These are phyloP conservation scores for Daldinia eschscholtzii DNA, from an alignment of 2,329 filamentous ascomycete genomes.

Conservation along the genomic window DNA sequence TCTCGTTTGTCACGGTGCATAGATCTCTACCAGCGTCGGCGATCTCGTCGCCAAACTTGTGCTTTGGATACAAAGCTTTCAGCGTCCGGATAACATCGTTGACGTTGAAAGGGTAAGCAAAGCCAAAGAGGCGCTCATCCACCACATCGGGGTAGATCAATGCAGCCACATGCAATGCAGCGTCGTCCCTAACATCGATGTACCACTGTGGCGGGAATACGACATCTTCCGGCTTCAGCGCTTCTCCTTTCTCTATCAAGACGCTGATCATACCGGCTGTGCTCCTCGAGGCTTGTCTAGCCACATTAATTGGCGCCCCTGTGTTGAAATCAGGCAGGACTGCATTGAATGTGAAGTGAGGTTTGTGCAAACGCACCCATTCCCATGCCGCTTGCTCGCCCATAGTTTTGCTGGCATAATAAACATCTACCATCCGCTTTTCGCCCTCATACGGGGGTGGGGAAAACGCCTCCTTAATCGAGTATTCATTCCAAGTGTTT, in stretches of 20 bases:
- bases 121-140: slow-evolving; percentile 67
- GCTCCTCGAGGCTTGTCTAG: slow-evolving; percentile 37
- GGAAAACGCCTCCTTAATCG: slow-evolving; percentile 34
- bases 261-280: slow-evolving; percentile 28
- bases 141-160: slow-evolving; percentile 60
- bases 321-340: slow-evolving; percentile 45
- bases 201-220: slow-evolving; percentile 55
- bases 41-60: slow-evolving; percentile 34
- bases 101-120: slow-evolving; percentile 61
- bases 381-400: slow-evolving; percentile 44
- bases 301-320: slow-evolving; percentile 39
- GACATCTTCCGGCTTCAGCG: slow-evolving; percentile 11
- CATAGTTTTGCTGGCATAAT: slow-evolving; percentile 42
- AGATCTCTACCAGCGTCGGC: slow-evolving; percentile 26
- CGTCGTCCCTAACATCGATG: slow-evolving; percentile 63
- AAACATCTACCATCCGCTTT: slow-evolving; percentile 30
- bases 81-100: slow-evolving; percentile 56
- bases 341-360: slow-evolving; percentile 41
- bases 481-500: slow-evolving; percentile 44
- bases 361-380: slow-evolving; percentile 42
- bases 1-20: slow-evolving; percentile 38
- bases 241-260: slow-evolving; percentile 34
- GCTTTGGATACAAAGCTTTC: slow-evolving; percentile 37
- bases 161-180: slow-evolving; percentile 65
- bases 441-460: slow-evolving; percentile 34